These are phyloP conservation scores for Tulasnella sp. DNA, from an alignment of 768 basidiomycete species.

Conservation along the genomic window DNA sequence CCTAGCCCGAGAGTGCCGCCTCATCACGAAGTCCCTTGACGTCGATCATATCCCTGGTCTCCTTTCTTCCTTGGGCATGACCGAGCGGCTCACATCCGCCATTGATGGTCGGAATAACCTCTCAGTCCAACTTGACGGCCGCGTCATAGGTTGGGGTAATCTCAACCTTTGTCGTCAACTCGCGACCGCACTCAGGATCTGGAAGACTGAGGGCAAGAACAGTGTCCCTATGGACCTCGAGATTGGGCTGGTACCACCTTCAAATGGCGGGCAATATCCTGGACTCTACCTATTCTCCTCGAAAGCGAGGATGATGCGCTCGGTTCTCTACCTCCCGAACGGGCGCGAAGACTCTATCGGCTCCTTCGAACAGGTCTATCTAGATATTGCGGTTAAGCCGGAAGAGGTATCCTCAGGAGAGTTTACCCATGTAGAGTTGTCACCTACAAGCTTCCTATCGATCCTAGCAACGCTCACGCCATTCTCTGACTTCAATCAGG, in stretches of 20 bases:
- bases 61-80: conserved; percentile 86
- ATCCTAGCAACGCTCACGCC: conserved; percentile 97
- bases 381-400: conserved; percentile 90
- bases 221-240: conserved; percentile 87
- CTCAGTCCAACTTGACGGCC: conserved; percentile 90
- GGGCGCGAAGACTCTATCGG: conserved; percentile 83
- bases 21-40: conserved; percentile 65
- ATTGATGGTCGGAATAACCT: conserved; percentile 70
- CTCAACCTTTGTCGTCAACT: conserved; percentile 63
- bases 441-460: conserved; percentile 90
- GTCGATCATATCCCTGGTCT: conserved; percentile 72
- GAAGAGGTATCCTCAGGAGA: conserved; percentile 66
- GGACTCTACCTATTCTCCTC: conserved; percentile 87
- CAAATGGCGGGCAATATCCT: conserved; percentile 91
- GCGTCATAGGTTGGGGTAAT: conserved; percentile 87
- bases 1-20: conserved; percentile 83
- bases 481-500: conserved; percentile 99
- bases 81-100: conserved; percentile 67
- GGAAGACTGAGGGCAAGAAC: conserved; percentile 84
- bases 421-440: conserved; percentile 86
- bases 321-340: conserved; percentile 83
- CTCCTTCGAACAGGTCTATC: conserved; percentile 97
- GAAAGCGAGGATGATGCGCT: conserved; percentile 91
- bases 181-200: conserved; percentile 74
- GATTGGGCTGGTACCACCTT: conserved; percentile 81